Evolutionary conservation across 768 basidiomycete species (phyloP).

Genomic region (Suillus brevipes): DNA sequence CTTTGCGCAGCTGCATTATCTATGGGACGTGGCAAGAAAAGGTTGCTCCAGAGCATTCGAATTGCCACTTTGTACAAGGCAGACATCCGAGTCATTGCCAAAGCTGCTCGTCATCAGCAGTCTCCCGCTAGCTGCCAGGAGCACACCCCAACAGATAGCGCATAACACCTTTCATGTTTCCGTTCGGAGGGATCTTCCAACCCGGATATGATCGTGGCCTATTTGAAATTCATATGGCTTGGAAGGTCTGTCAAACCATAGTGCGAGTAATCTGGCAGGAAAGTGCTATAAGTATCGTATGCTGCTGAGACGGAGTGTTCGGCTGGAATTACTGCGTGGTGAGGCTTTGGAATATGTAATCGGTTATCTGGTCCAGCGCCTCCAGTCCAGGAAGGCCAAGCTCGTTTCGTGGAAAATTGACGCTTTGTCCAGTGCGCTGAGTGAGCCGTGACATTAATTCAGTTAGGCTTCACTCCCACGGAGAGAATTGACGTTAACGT

Average conservation of each 20-base stretch:
- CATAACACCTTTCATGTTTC: not conserved
- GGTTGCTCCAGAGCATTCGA: not conserved
- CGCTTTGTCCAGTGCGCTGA: no score
- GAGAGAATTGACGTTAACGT: not conserved
- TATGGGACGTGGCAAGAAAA: constrained; percentile 4
- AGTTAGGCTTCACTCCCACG: not conserved
- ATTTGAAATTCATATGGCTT: not conserved
- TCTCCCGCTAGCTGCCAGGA: not conserved
- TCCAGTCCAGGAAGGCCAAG: not conserved
- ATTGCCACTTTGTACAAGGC: not conserved
- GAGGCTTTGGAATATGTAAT: not conserved
- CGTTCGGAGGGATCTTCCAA: not conserved
- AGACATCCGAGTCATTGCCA: not conserved
- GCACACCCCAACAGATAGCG: not conserved
- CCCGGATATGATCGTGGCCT: not conserved
- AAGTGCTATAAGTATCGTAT: not conserved
- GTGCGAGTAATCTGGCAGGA: not conserved
- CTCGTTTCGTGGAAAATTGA: no score
- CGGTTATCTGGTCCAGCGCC: not conserved
- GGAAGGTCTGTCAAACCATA: not conserved
- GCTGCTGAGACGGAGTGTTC: not conserved
- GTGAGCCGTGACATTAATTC: not conserved
- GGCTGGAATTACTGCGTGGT: not conserved
- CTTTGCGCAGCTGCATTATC: not conserved
- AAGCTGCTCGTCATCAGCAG: not conserved